Conservation (phyloP, 192 early-diverging fungal species). For the Rhizoclosmatium sp. region DNA sequence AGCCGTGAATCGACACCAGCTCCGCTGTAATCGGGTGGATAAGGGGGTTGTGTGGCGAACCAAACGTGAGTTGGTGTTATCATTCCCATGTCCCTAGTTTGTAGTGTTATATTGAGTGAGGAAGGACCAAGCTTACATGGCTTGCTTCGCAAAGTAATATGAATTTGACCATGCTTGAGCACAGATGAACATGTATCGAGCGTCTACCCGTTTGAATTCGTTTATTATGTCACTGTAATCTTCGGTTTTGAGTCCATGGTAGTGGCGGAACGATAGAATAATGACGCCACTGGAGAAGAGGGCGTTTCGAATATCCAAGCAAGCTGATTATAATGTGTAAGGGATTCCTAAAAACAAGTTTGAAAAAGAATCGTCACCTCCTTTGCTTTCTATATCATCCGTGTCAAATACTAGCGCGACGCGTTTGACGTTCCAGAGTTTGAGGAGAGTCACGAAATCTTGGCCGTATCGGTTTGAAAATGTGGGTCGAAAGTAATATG, state of each 20-base stretch:
- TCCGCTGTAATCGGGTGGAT: slow-evolving; percentile 5
- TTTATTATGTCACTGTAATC: neutral
- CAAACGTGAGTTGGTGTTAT: neutral
- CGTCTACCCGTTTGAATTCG: slow-evolving; percentile 2
- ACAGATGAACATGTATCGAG: slow-evolving; percentile 16
- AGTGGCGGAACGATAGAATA: neutral
- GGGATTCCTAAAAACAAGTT: neutral
- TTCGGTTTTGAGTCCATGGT: neutral
- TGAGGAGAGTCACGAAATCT: neutral
- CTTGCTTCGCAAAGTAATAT: neutral
- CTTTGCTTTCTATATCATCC: slow-evolving; percentile 3
- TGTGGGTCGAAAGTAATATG: neutral
- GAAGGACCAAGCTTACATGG: neutral
- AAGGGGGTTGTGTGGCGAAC: slow-evolving; percentile 11
- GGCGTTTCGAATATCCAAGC: neutral
- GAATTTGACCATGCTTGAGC: slow-evolving; percentile 9
- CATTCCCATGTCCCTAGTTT: neutral
- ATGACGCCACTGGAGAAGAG: neutral
- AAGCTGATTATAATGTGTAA: neutral
- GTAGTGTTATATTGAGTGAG: no score
- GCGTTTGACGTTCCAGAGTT: slow-evolving; percentile 1
- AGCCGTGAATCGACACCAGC: slow-evolving; percentile 6
- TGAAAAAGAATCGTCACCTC: slow-evolving; percentile 9
- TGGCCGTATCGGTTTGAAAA: neutral
- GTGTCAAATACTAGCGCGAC: slow-evolving; percentile 11